These are phyloP conservation scores for Ophiostoma sp. DNA, from an alignment of 2,329 filamentous ascomycete species.

Conservation along the genomic window DNA sequence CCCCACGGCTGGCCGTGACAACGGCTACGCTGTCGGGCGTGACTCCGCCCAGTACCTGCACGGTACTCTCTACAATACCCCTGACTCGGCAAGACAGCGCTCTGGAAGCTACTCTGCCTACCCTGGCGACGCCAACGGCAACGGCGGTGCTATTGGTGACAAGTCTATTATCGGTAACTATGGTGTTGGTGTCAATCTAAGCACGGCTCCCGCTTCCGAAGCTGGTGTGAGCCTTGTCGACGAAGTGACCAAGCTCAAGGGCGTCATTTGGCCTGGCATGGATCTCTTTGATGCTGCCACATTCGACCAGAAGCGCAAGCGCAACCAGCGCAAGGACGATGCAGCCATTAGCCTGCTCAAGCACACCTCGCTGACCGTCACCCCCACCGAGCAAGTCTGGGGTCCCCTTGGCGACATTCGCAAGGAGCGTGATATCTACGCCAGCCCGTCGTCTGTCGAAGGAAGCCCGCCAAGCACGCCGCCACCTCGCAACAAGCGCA, in stretches of 20 bases:
- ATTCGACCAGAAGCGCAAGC: slow-evolving; percentile 68
- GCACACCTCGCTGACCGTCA: slow-evolving; percentile 62
- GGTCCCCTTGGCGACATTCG: slow-evolving; percentile 52
- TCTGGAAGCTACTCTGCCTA: slow-evolving; percentile 22
- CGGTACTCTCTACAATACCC: slow-evolving; percentile 31
- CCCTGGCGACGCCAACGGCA: neutral
- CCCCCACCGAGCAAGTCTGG: slow-evolving; percentile 66
- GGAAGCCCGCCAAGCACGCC: slow-evolving; percentile 49
- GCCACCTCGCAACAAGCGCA: slow-evolving; percentile 30
- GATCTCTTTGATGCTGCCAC: slow-evolving; percentile 78
- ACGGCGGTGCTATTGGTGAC: neutral
- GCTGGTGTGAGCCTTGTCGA: slow-evolving; percentile 30
- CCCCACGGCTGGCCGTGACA: neutral
- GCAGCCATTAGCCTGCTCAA: slow-evolving; percentile 69
- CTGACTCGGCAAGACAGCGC: slow-evolving; percentile 29
- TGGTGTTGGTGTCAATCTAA: slow-evolving; percentile 35
- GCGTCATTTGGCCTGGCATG: slow-evolving; percentile 76
- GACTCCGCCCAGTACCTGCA: slow-evolving; percentile 24
- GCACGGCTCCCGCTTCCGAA: slow-evolving; percentile 33
- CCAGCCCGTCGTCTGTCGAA: slow-evolving; percentile 58
- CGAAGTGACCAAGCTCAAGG: slow-evolving; percentile 58
- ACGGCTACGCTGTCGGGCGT: neutral
- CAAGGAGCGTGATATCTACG: slow-evolving; percentile 60
- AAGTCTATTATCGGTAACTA: slow-evolving; percentile 32
- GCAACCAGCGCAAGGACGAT: slow-evolving; percentile 77